Base-by-base conservation (phyloP, 176 grass and related monocot genomes). In the Coix lacrymajobi region DNA sequence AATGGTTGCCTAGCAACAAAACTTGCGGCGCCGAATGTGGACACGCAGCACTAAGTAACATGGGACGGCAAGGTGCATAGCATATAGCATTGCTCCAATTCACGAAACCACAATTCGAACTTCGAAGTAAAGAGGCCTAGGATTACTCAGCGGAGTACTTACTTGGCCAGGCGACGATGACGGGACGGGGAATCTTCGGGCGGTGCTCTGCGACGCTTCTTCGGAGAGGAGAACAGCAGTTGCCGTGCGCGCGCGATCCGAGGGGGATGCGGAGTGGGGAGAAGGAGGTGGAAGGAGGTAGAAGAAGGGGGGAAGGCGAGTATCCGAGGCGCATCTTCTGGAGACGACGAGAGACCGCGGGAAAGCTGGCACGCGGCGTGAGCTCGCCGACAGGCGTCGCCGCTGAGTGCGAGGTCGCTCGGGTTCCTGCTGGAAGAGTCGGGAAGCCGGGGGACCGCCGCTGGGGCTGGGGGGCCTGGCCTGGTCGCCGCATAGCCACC, bases 281-380 rank as follows among this genome's bases (percentile, higher is more conserved):
- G 84, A 4, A 54, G 37, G 31, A 3, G n/a, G 67, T 9, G 56
- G 40, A 26, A 72, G 25, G 68, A 48, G 85, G 75, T 78, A 64
- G 62, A 79, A 63, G 62, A 64, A 57, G 71, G 48, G 48, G 56
- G 82, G 64, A 38, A 19, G 66, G 56, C 66, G 16, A n/a, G 57
- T 11, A 12, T 4, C 9, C 9, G 79, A 4, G 51, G 51, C 34
- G 46, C 73, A 56, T 46, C 62, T 78, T 91, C 86, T 88, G 67
- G 86, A 88, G 82, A 91, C 20, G 60, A 40, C 85, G 77, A 25
- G 89, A 85, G n/a, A 68, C 46, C 32, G 63, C 78, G 1, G 29
- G 31, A 41, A 49, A n/a, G n/a, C n/a, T n/a, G 26, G 62, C 77
- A 49, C 62, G 76, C 76, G 76, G 76, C 68, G 77, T 45, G 44